Evolutionary conservation across 257 asterid genomes (phyloP), one percentile per base, ranked within the genome.

Genomic region (Salvia hispanica): DNA sequence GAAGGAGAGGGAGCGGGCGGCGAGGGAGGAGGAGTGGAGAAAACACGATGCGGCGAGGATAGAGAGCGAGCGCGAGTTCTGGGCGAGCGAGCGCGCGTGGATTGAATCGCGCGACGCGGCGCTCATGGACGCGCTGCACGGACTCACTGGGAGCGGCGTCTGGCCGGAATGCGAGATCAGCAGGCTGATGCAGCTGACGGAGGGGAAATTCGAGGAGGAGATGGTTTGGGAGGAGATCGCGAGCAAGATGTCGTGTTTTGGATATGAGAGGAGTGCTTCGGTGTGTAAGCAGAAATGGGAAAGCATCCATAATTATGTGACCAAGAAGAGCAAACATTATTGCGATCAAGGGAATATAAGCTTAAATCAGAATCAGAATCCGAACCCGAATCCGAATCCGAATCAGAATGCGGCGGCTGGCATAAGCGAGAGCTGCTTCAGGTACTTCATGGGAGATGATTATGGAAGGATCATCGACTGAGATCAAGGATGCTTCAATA

Each of bases 21-120:
- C 63, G 39, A 75, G 96, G 40, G 96, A 89, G 62, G 96, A 84
- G 25, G 96, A 81, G 50, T 94, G 99, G 99, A 77, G 91, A 72
- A 87, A 84, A 48, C 88, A 87, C 72, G 95, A 91, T 9, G 79
- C 82, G 0, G 88, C 62, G 0, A 73, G 96, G 76, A 72, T 88
- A 2, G 99, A 94, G 5, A 79, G 84, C 11, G 95, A 89, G 69
- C 95, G 87, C 25, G 80, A 78, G 52, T 83, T 85, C 47, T 94
- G 99, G 99, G 96, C 95, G 6, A 76, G 66, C 9, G 98, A 91
- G 70, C 81, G 96, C 18, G 88, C 85, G 0, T 88, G 96, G 99
- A 91, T 94, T 39, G 96, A 86, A 77, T 86, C 90, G 1, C 83
- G 96, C 0, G 96, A 91, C 16, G 74, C 85, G 0, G 78, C 95